phyloP scores from a whole-genome alignment of 108 stramenopile species.

The Cyclotella cryptica region DNA sequence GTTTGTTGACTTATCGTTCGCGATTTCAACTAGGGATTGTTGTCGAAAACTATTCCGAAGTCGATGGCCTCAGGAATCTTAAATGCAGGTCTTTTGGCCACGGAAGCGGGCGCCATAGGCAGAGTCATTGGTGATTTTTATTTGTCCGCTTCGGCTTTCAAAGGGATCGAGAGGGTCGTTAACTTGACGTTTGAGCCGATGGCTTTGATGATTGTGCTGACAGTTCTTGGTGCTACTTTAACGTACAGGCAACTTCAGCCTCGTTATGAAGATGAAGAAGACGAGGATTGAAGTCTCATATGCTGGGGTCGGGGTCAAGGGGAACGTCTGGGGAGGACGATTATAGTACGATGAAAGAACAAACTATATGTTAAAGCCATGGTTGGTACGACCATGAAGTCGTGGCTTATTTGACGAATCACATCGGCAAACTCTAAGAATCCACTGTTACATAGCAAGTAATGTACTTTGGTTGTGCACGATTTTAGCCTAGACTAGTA shows the following conservation, averaged over 20 bases:
- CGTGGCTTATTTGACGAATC: too few species aligned
- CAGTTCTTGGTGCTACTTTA: conserved; percentile 18
- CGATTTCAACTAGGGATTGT: conserved; percentile 45
- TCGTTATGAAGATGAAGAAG: conserved; percentile 41
- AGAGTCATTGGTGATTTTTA: conserved; percentile 76
- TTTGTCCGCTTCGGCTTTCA: conserved; percentile 42
- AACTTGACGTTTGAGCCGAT: conserved; percentile 41
- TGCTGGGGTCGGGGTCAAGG: too few species aligned
- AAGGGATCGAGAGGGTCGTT: conserved; percentile 57
- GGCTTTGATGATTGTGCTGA: conserved; percentile 24
- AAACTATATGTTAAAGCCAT: too few species aligned
- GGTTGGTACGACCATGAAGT: too few species aligned
- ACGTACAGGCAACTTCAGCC: conserved; percentile 39
- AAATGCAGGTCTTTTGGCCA: conserved; percentile 91
- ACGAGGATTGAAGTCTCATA: conserved; percentile 25
- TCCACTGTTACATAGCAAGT: too few species aligned
- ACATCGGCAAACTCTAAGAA: too few species aligned
- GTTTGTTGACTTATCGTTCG: neutral
- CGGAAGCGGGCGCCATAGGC: conserved; percentile 91
- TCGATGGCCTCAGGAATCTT: conserved; percentile 83
- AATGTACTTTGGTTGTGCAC: too few species aligned
- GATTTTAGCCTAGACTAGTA: too few species aligned
- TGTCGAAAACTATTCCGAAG: conserved; percentile 85
- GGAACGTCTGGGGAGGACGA: too few species aligned
- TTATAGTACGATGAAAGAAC: too few species aligned